Percentiles rank a stretch among this genome's conserved stretches.
Conservation (phyloP, 2,329 filamentous ascomycete species). For the Coniochaeta sp. region DNA sequence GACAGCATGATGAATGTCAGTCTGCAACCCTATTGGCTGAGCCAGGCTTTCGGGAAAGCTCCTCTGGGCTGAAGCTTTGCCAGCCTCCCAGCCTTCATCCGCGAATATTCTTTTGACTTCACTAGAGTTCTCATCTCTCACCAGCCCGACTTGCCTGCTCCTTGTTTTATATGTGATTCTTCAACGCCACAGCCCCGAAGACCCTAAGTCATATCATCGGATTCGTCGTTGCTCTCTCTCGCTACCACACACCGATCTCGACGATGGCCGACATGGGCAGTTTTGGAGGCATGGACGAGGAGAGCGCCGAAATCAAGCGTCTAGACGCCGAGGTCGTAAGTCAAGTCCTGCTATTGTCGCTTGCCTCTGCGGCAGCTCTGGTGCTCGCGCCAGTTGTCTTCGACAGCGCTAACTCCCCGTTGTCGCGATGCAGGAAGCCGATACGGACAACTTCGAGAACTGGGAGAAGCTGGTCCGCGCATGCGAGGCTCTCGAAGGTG, state of each 20-base stretch:
- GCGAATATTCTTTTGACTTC: not conserved
- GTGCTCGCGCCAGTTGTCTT: too few relatives aligned
- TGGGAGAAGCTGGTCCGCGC: constrained; percentile 90
- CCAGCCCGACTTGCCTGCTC: constrained; percentile 2
- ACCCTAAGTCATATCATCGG: not conserved
- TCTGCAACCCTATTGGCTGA: not conserved
- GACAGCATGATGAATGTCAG: not conserved
- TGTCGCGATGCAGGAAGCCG: constrained; percentile 39
- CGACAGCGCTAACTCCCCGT: constrained; percentile 13
- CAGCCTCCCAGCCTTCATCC: constrained; percentile 1
- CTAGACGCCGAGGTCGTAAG: constrained; percentile 71
- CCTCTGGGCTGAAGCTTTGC: not conserved
- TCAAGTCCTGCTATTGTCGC: constrained; percentile 11
- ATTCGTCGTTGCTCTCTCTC: not conserved
- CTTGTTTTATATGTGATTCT: not conserved
- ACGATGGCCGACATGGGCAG: constrained; percentile 63
- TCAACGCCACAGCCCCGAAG: not conserved
- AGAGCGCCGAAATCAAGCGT: constrained; percentile 75
- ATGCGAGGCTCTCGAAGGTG: constrained; percentile 80
- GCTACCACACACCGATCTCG: not conserved
- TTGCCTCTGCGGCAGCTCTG: constrained; percentile 1
- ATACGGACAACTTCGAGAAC: constrained; percentile 84
- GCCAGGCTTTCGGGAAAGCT: not conserved
- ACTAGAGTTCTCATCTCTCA: not conserved
- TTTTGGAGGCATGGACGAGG: constrained; percentile 69